These are phyloP conservation scores for Myriosclerotinia duriaeana DNA, from an alignment of 2,329 filamentous ascomycete species.

Conservation along the genomic window DNA sequence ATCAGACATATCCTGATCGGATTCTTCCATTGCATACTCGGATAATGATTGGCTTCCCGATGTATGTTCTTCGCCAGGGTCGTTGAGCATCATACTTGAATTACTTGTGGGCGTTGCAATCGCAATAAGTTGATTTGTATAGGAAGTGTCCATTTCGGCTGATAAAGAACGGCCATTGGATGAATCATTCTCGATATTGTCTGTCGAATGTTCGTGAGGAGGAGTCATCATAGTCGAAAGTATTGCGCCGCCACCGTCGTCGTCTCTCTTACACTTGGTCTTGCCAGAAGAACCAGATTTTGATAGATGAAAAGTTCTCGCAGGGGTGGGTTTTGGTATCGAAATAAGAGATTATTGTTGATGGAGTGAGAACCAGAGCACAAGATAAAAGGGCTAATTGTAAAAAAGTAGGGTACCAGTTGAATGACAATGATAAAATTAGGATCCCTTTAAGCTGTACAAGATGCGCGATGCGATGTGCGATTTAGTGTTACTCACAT, in stretches of 20 bases:
- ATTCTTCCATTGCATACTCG: constrained; percentile 28
- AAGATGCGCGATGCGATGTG: constrained; percentile 22
- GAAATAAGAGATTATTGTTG: neutral
- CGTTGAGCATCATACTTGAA: constrained; percentile 28
- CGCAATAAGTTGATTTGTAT: constrained; percentile 7
- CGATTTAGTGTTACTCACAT: constrained; percentile 20
- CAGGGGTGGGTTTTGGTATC: neutral
- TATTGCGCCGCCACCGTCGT: constrained; percentile 30
- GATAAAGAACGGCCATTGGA: constrained; percentile 25
- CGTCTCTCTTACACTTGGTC: constrained; percentile 28
- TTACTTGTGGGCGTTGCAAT: constrained; percentile 28
- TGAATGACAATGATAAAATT: constrained; percentile 14
- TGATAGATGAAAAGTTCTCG: constrained; percentile 20
- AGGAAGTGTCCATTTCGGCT: constrained; percentile 9
- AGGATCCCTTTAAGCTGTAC: constrained; percentile 11
- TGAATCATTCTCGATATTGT: constrained; percentile 24
- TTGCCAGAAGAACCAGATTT: constrained; percentile 24
- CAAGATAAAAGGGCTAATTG: constrained; percentile 1
- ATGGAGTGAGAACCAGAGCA: neutral
- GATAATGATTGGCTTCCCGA: constrained; percentile 25
- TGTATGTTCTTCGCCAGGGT: constrained; percentile 25
- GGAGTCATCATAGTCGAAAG: constrained; percentile 34
- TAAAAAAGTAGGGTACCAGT: constrained; percentile 3
- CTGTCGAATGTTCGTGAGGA: constrained; percentile 31
- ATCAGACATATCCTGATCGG: constrained; percentile 39